Evolutionary conservation across 1,284 basidiomycete genomes (phyloP), one percentile per base, ranked within the genome.

Genomic region (Boletus semigastroideus): DNA sequence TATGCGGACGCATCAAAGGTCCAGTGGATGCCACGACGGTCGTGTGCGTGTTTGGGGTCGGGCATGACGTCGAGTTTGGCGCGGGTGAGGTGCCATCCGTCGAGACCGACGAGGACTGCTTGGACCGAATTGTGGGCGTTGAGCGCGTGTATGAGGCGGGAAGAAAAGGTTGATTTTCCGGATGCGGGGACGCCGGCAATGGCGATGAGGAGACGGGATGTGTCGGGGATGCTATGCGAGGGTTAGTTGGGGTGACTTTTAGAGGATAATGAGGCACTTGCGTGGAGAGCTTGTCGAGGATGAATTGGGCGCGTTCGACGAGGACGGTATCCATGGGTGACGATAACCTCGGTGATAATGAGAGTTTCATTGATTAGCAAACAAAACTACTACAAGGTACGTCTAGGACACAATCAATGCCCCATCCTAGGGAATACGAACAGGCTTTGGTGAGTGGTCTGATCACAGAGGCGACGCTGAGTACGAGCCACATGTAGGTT

Each of bases 31-130:
- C 87, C 90, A 17, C 84, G 74, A 16, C 81, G 71, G 58, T 86
- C 87, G 56, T 86, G 82, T 1, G 92, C 91, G 19, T 82, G 75
- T 57, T 82, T 74, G 0, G 90, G 83, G 63, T 93, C 82, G 28
- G 84, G 79, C 61, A 91, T 76, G 53, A 75, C 66, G 69, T 88
- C 79, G 41, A 90, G 78, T 66, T 88, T 76, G 16, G 81, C 75
- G 46, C 88, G 78, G 53, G 84, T 78, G 53, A 86, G 68, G 68
- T 95, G 92, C 91, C 92, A 95, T 13, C 92, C 93, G 64, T 95
- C 92, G 50, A 93, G 76, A 6, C 87, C 82, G 11, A 94, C 78
- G 19, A 86, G 77, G 34, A 87, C 74, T 9, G 82, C 83, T 4
- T 31, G 22, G 25, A 42, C 11, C 10, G 10, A 31, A 40, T 78